A percentile compares a stretch with the other conserved stretches of the same genome.
Evolutionary conservation across 139 green algal species (phyloP).

Genomic region (Medakamo hakoo): DNA sequence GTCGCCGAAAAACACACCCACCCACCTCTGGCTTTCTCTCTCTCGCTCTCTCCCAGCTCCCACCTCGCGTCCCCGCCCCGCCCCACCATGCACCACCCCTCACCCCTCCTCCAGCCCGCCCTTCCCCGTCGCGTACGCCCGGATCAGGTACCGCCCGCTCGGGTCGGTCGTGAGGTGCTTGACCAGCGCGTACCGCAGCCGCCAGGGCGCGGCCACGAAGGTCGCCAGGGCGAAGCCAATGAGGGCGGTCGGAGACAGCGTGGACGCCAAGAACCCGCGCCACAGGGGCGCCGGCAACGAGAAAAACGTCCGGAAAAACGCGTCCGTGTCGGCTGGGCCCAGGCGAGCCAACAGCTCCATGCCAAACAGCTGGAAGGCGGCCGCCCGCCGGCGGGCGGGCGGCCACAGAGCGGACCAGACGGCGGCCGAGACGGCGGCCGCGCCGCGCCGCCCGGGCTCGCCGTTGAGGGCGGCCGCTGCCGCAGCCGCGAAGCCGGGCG

Average conservation of each 20-base stretch:
- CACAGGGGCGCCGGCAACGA: slow-evolving; percentile 45
- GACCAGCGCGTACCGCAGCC: slow-evolving; percentile 59
- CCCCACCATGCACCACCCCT: too few species aligned
- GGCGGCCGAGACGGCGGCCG: slow-evolving; percentile 26
- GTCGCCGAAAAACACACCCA: too few species aligned
- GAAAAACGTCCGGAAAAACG: slow-evolving; percentile 84
- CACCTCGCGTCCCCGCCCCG: too few species aligned
- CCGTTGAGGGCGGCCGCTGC: slow-evolving; percentile 9
- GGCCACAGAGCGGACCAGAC: slow-evolving; percentile 83
- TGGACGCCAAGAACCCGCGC: slow-evolving; percentile 65
- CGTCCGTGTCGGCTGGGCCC: slow-evolving; percentile 47
- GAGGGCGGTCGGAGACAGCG: slow-evolving; percentile 51
- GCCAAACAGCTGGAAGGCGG: slow-evolving; percentile 90
- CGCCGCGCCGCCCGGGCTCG: slow-evolving; percentile 27
- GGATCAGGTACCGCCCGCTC: slow-evolving; percentile 32
- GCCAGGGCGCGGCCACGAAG: slow-evolving; percentile 43
- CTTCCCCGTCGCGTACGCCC: slow-evolving; percentile 10
- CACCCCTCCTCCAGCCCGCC: neutral
- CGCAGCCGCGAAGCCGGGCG: slow-evolving; percentile 61
- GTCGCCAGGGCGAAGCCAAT: slow-evolving; percentile 66
- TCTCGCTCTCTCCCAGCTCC: neutral
- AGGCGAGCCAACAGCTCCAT: slow-evolving; percentile 64
- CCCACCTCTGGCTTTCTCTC: neutral
- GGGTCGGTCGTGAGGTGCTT: slow-evolving; percentile 45
- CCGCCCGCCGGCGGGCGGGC: slow-evolving; percentile 65